Conservation (phyloP, 805 yeast genomes). For the Yarrowia alimentaria region DNA sequence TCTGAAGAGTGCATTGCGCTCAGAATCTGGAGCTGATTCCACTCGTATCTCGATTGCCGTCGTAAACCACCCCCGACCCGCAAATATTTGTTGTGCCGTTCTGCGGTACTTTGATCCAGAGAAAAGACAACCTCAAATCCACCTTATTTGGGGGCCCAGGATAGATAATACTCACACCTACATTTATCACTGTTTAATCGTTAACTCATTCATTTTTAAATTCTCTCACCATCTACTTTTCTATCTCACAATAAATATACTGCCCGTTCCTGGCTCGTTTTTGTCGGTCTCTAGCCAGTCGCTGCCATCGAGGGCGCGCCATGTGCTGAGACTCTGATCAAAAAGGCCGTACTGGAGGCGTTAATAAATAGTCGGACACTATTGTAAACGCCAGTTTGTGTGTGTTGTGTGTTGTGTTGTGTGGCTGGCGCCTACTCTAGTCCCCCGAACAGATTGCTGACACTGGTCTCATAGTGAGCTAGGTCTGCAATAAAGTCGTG, state of each 20-base stretch:
- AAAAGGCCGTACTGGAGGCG: conserved; percentile 24
- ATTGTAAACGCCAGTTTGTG: too few relatives aligned
- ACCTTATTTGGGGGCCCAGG: too few relatives aligned
- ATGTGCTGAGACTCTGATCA: conserved; percentile 28
- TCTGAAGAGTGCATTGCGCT: too few relatives aligned
- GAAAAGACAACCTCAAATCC: too few relatives aligned
- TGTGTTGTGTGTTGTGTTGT: too few relatives aligned
- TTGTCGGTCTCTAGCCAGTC: conserved; percentile 29
- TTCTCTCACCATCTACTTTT: conserved; percentile 8
- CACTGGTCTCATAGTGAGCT: conserved; percentile 30
- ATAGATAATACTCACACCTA: too few relatives aligned
- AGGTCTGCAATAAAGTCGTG: conserved; percentile 26
- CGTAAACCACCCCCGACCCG: too few relatives aligned
- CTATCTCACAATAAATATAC: conserved; percentile 25
- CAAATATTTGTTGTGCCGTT: too few relatives aligned
- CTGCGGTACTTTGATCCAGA: too few relatives aligned
- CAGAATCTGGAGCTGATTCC: too few relatives aligned
- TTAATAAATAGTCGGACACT: conserved; percentile 18
- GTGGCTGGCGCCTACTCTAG: too few relatives aligned
- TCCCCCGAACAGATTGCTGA: conserved; percentile 33
- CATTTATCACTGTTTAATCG: background rate
- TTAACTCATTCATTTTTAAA: conserved; percentile 24
- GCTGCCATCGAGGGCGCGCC: conserved; percentile 28
- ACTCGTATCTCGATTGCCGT: too few relatives aligned
- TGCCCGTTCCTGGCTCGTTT: conserved; percentile 24